phyloP scores from a whole-genome alignment of 352 stramenopile species.

The Pythium coloratum region DNA sequence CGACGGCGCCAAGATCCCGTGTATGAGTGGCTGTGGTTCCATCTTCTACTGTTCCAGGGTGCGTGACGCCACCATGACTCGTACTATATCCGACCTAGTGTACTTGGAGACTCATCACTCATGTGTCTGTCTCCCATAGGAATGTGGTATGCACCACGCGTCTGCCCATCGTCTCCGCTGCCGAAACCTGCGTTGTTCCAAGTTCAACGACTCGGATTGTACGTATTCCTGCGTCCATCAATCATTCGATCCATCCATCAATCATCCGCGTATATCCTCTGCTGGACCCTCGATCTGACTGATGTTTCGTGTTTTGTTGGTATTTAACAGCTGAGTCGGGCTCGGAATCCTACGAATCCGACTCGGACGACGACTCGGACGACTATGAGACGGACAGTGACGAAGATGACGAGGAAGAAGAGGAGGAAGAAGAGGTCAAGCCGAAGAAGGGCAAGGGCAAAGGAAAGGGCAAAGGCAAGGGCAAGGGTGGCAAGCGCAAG shows the following conservation, averaged over 20 bases:
- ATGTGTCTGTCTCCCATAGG: slow-evolving; percentile 35
- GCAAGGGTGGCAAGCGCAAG: slow-evolving; percentile 27
- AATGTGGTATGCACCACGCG: slow-evolving; percentile 89
- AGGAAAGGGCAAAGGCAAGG: slow-evolving; percentile 18
- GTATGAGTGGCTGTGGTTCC: slow-evolving; percentile 83
- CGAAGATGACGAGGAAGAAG: slow-evolving; percentile 37
- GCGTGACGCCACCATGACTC: slow-evolving; percentile 16
- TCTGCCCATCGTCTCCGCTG: slow-evolving; percentile 85
- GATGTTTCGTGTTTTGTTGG: slow-evolving; percentile 1
- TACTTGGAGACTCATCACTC: background rate
- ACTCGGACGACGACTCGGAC: slow-evolving; percentile 31
- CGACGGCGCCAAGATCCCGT: slow-evolving; percentile 82
- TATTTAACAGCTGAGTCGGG: slow-evolving; percentile 59
- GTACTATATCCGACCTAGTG: background rate
- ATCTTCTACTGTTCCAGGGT: slow-evolving; percentile 89
- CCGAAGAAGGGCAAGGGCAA: slow-evolving; percentile 45
- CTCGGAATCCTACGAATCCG: slow-evolving; percentile 72
- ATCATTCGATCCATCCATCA: background rate
- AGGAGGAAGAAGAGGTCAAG: slow-evolving; percentile 69
- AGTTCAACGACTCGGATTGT: slow-evolving; percentile 90
- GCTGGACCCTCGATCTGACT: background rate
- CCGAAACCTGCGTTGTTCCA: slow-evolving; percentile 84
- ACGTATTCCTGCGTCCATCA: slow-evolving; percentile 20
- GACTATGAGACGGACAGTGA: slow-evolving; percentile 31
- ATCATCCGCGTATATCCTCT: background rate